Conservation (phyloP, 2,329 filamentous ascomycete genomes). For the Aphanoascus verrucosus region DNA sequence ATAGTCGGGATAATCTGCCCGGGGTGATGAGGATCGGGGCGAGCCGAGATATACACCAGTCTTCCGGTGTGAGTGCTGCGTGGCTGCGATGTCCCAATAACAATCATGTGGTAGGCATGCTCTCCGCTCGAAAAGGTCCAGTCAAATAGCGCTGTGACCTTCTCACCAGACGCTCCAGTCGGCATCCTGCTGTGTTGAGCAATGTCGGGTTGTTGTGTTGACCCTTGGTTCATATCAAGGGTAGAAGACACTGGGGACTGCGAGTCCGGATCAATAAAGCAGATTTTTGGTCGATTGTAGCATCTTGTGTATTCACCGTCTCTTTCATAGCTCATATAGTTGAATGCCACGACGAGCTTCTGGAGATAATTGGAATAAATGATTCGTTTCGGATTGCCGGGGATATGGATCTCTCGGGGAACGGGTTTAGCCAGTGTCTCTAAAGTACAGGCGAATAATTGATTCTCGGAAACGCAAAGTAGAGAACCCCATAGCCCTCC, state of each 20-base stretch:
- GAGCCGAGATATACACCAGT: constrained; percentile 31
- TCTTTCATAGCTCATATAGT: constrained; percentile 21
- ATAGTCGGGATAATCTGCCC: constrained; percentile 26
- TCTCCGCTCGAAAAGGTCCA: constrained; percentile 30
- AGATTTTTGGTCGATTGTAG: constrained; percentile 27
- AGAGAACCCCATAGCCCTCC: constrained; percentile 33
- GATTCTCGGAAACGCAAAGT: constrained; percentile 39
- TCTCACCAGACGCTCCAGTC: constrained; percentile 30
- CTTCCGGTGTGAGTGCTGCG: constrained; percentile 24
- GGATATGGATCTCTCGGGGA: constrained; percentile 31
- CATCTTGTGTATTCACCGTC: constrained; percentile 24
- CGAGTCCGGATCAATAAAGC: constrained; percentile 31
- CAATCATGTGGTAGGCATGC: constrained; percentile 32
- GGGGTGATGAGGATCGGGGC: constrained; percentile 20
- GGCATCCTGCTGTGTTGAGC: constrained; percentile 20
- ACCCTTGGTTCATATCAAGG: constrained; percentile 1
- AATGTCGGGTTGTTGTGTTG: constrained; percentile 4
- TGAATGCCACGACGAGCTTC: constrained; percentile 42
- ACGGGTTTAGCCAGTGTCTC: constrained; percentile 34
- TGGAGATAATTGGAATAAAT: constrained; percentile 38
- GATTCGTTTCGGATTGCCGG: constrained; percentile 35
- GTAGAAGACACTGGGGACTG: constrained; percentile 4
- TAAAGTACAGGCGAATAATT: constrained; percentile 40
- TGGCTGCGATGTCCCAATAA: constrained; percentile 30
- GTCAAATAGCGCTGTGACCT: constrained; percentile 33